Evolutionary conservation across 169 alveolate genomes (phyloP).

Genomic region (Plasmodium inui): DNA sequence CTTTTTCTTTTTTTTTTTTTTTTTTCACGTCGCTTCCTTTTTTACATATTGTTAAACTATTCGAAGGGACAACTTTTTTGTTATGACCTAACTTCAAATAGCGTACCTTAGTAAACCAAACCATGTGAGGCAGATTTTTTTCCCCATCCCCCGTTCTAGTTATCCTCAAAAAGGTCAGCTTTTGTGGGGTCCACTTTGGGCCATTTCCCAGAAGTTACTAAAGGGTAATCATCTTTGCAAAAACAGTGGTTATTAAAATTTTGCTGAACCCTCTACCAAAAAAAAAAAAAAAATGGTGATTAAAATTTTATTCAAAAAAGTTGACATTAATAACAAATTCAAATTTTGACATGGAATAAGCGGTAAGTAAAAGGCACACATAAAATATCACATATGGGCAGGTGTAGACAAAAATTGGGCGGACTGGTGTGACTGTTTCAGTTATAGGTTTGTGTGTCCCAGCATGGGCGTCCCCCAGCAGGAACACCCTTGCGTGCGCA

Average conservation of each 20-base stretch:
- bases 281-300: background rate
- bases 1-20: background rate
- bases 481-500: background rate
- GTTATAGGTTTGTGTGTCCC: background rate
- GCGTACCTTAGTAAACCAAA: background rate
- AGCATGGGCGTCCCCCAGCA: background rate
- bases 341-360: constrained; percentile 10
- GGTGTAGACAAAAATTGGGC: background rate
- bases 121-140: background rate
- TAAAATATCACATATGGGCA: background rate
- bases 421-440: background rate
- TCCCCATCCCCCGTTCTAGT: background rate
- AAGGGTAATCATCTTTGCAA: background rate
- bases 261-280: too few species aligned
- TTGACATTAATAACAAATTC: background rate
- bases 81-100: background rate
- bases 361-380: background rate
- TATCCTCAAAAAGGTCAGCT: background rate
- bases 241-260: background rate
- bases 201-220: background rate
- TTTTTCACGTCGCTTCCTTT: background rate
- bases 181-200: background rate
- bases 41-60: background rate
- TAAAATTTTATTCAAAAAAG: constrained; percentile 1
- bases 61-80: background rate